These are phyloP conservation scores for Extremus antarcticus DNA, from an alignment of 495 filamentous ascomycete species.

Conservation along the genomic window DNA sequence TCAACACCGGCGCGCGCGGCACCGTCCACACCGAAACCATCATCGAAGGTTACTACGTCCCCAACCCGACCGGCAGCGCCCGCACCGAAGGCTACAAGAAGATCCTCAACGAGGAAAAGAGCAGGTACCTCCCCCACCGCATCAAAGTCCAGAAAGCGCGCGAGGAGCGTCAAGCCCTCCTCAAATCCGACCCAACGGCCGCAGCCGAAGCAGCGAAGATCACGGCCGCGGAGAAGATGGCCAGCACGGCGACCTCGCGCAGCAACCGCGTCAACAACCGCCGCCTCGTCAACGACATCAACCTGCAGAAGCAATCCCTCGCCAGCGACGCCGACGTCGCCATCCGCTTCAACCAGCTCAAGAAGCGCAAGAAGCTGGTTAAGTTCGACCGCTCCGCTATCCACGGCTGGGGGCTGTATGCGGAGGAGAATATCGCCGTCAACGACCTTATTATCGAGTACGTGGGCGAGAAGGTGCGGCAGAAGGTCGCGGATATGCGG, in stretches of 20 bases:
- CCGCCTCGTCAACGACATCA: constrained; percentile 83
- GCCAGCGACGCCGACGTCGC: constrained; percentile 36
- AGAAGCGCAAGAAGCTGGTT: constrained; percentile 98
- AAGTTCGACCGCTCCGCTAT: constrained; percentile 97
- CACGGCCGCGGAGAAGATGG: constrained; percentile 58
- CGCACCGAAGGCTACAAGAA: constrained; percentile 88
- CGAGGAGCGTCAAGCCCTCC: constrained; percentile 74
- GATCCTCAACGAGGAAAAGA: constrained; percentile 93
- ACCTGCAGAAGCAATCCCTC: constrained; percentile 79
- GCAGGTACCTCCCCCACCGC: constrained; percentile 93
- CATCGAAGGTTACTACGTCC: constrained; percentile 85
- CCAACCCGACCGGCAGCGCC: constrained; percentile 72
- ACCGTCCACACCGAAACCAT: constrained; percentile 38
- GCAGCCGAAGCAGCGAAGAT: constrained; percentile 61
- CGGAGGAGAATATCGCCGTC: constrained; percentile 90
- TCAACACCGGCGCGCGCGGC: constrained; percentile 45
- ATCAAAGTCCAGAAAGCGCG: constrained; percentile 85
- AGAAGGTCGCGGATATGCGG: constrained; percentile 89
- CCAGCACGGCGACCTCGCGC: constrained; percentile 68
- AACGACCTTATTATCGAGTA: constrained; percentile 99
- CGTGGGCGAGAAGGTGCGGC: constrained; percentile 92
- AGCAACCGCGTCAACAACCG: constrained; percentile 92
- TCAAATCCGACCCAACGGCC: constrained; percentile 57
- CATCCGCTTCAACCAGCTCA: constrained; percentile 95
- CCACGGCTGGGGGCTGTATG: constrained; percentile 97